Percentiles rank a stretch among this genome's conserved stretches.
Conservation (phyloP, 1,284 basidiomycete species). For the Kalmanozyma brasiliensis region DNA sequence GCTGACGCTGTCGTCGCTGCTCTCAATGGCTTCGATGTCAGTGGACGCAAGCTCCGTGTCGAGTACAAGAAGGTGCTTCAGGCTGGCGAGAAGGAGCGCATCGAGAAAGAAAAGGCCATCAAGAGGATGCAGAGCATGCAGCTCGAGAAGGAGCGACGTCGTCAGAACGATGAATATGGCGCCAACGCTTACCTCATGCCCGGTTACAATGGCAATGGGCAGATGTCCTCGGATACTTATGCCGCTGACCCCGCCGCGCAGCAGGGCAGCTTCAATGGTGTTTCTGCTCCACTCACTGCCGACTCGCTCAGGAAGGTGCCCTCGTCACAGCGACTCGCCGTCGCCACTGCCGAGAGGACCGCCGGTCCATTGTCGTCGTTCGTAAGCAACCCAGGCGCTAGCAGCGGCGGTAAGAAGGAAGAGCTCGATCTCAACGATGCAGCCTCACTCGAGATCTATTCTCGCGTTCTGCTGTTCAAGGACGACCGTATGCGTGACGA, state of each 20-base stretch:
- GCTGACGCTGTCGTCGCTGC: slow-evolving; percentile 95
- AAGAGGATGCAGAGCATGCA: slow-evolving; percentile 82
- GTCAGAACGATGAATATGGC: slow-evolving; percentile 52
- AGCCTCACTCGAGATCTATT: slow-evolving; percentile 94
- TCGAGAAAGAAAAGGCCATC: slow-evolving; percentile 98
- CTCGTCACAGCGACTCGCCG: slow-evolving; percentile 30
- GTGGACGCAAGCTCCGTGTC: slow-evolving; percentile 96
- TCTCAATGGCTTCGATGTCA: slow-evolving; percentile 87
- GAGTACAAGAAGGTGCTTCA: slow-evolving; percentile 99
- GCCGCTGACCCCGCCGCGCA: slow-evolving; percentile 11
- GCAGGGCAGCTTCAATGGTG: slow-evolving; percentile 12
- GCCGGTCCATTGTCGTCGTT: slow-evolving; percentile 38
- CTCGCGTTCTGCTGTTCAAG: slow-evolving; percentile 94
- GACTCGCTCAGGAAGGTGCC: slow-evolving; percentile 49
- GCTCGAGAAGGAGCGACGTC: slow-evolving; percentile 59
- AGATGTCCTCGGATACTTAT: slow-evolving; percentile 18
- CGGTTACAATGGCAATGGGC: slow-evolving; percentile 21
- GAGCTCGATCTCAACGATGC: slow-evolving; percentile 92
- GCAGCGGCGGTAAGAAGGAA: slow-evolving; percentile 65
- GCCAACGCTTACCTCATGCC: slow-evolving; percentile 49
- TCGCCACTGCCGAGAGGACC: slow-evolving; percentile 12
- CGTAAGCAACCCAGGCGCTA: slow-evolving; percentile 67
- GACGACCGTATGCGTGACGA: slow-evolving; percentile 98
- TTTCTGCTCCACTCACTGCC: slow-evolving; percentile 45
- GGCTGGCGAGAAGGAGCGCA: slow-evolving; percentile 98